Evolutionary conservation across 179 eudicot genomes (phyloP), one percentile per base, ranked within the genome.

Genomic region (Spergularia azorica): DNA sequence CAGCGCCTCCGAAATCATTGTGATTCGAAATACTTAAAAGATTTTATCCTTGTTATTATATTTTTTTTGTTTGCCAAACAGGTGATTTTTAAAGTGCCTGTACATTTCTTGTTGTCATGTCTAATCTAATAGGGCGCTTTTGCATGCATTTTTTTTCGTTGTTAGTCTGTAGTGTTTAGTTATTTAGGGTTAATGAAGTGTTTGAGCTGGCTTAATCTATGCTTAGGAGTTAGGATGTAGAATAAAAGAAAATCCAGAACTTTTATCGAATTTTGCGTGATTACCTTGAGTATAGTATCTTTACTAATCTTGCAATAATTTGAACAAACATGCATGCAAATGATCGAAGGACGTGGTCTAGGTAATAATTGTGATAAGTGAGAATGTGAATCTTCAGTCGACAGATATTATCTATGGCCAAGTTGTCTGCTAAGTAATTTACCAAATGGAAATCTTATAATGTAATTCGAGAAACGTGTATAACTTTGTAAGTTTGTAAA

Each of bases 11-110:
- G 32, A 2, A 2, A 2, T 26, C 32, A 26, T 26, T 26, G 32
- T 26, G 32, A 26, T n/a, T 26, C 2, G 0, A 26, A 26, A 2
- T 26, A 26, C 32, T 26, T 26, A 26, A 0, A 26, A 26, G 32
- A 43, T 64, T 58, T 55, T 77, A 17, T 64, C 66, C 50, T 39
- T 78, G 38, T 71, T n/a, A n/a, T n/a, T n/a, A n/a, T n/a, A n/a
- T 12, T 20, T 18, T 43, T 52, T 55, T 16, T 2, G 50, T 71
- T 9, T 62, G 63, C 21, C 50, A 54, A 17, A 13, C 18, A 43
- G 38, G 20, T 32, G 2, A 50, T 41, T 48, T 36, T 50, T 18
- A 16, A 9, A 21, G 50, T 70, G 61, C 12, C 52, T n/a, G n/a
- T n/a, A n/a, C n/a, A n/a, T n/a, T n/a, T n/a, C n/a, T n/a, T n/a